Evolutionary conservation across 495 filamentous ascomycete species (phyloP), one percentile per base, ranked within the genome.

Genomic region (Podospora bellae-mahoneyi): DNA sequence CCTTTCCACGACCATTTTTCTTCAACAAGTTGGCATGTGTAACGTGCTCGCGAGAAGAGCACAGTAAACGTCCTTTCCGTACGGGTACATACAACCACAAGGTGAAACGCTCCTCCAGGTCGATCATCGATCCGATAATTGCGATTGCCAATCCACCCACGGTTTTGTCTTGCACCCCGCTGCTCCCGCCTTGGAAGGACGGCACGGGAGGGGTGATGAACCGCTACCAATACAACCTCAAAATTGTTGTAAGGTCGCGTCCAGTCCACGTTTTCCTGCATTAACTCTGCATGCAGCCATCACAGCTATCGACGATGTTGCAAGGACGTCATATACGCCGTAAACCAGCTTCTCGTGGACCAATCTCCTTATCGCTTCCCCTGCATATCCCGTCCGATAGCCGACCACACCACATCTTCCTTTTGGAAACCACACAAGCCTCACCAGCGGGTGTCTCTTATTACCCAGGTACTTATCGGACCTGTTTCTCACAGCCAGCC

Each of bases 311-410:
- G 26, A 61, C 19, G 59, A 27, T 7, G 59, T 30, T 61, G 5
- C 18, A 5, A 61, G 61, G 65, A 67, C 65, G 65, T 67, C 58
- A 67, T 67, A 44, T 62, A 44, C 28, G 61, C 27, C 18, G 30
- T 10, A 63, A 10, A 32, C 30, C 23, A 48, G 39, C 39, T 48
- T 13, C 9, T 10, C 20, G 32, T 7, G n/a, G 19, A 61, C 59
- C 61, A 48, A 63, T 63, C 32, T 28, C 18, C 18, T 63, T 32
- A 39, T 32, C 27, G 28, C 27, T 44, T 63, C 61, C 61, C 61
- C 61, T 63, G 61, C 61, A 63, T 48, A 19, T 7, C 30, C 61
- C 61, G 34, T 39, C 61, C 61, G 61, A 63, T 63, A 63, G 61
- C 61, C 61, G 61, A 53, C 61, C 34, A 61, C 26, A 6, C 15